Base-by-base conservation (phyloP, 2,329 filamentous ascomycete species). In the Cladophialophora exuberans region DNA sequence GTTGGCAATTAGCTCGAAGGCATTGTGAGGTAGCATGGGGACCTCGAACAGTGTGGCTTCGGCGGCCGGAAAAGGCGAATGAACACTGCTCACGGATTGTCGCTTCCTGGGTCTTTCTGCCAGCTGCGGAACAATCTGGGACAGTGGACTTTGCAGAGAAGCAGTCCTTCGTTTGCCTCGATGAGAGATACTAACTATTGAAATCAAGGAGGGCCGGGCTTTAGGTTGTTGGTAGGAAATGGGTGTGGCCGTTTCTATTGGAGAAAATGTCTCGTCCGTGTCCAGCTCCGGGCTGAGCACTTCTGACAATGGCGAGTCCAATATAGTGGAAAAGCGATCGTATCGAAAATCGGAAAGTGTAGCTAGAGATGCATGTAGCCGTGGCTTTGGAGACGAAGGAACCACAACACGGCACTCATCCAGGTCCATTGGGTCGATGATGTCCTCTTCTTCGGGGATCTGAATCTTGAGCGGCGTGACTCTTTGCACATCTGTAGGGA, bases 221-320 rank as follows among this genome's bases (percentile, higher is more conserved):
- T 59, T 55, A 1, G 62, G 62, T 35, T 61, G 54, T 15, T 52
- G 57, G 28, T 57, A 62, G 7, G 61, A 57, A 11, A 64, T 54
- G 3, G 59, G 62, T 4, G 59, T 63, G 11, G 62, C 62, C 6
- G 59, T 57, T 48, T 64, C 62, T 25, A 63, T 54, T 2, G 60
- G 61, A 10, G 62, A 62, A 17, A 61, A 45, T 3, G 52, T 53
- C 15, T 59, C 58, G 11, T 61, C 58, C 9, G 28, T 41, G 6
- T 61, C 58, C 22, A 50, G 22, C 6, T 59, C 55, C 18, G 59
- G 54, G 15, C 48, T 57, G 9, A 51, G 20, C 13, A 42, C 17
- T 9, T 59, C 56, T 25, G 48, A 44, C 15, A 56, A n/a, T 20
- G 55, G 60, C 26, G 58, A 56, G 20, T 56, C 56, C 18, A 59